A percentile compares a stretch with the other conserved stretches of the same genome.
Conservation (phyloP, 2,329 filamentous ascomycete species). For the Beauveria sp. region DNA sequence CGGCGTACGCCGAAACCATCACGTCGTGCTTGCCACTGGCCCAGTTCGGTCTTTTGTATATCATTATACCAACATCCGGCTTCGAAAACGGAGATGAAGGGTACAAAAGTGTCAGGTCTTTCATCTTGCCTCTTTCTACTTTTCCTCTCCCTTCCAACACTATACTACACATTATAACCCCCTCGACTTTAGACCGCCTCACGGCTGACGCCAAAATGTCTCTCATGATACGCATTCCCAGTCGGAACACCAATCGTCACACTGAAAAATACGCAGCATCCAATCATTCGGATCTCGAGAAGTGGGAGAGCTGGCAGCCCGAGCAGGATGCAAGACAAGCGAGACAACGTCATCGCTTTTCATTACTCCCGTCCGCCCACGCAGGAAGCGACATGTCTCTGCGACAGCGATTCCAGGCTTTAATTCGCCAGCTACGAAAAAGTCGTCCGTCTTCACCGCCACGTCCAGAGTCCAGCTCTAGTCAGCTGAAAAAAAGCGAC, state of each 20-base stretch:
- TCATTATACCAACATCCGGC: neutral
- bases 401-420: neutral
- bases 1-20: neutral
- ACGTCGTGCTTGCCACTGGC: neutral
- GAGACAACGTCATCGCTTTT: too few relatives aligned
- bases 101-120: too few relatives aligned
- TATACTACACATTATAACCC: neutral
- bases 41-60: neutral
- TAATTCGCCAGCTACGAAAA: neutral
- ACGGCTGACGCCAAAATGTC: neutral
- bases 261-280: neutral
- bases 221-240: conserved; percentile 6
- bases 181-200: too few relatives aligned
- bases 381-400: neutral
- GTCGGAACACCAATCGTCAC: neutral
- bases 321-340: neutral
- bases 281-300: neutral
- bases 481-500: neutral
- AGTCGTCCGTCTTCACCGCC: neutral
- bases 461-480: neutral
- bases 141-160: neutral
- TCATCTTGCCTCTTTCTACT: neutral
- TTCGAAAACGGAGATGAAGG: too few relatives aligned
- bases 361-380: neutral
- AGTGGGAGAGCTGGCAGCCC: neutral